Evolutionary conservation across 164 flowering plant species (phyloP).

Genomic region (Protea cynaroides): DNA sequence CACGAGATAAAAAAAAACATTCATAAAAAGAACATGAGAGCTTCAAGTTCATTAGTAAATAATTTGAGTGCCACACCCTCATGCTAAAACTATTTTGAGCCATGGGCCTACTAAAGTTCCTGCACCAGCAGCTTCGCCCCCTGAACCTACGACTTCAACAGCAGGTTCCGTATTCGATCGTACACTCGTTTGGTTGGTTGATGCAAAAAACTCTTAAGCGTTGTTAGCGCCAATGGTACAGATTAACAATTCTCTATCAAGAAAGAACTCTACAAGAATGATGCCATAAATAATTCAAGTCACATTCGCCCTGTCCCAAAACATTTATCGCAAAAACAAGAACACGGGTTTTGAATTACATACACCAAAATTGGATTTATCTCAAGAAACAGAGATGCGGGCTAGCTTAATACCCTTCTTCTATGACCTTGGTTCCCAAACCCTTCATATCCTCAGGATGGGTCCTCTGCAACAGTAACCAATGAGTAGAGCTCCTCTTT

Average conservation of each 20-base stretch:
- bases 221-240: background rate
- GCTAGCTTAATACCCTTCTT: constrained; percentile 20
- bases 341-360: background rate
- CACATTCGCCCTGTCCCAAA: background rate
- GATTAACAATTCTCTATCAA: background rate
- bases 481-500: constrained; percentile 52
- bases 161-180: too few relatives aligned
- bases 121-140: too few relatives aligned
- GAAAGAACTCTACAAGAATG: background rate
- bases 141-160: too few relatives aligned
- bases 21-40: too few relatives aligned
- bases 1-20: too few relatives aligned
- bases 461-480: constrained; percentile 46
- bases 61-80: too few relatives aligned
- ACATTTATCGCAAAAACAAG: background rate
- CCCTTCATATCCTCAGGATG: constrained; percentile 45
- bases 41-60: too few relatives aligned
- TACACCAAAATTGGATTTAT: background rate
- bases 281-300: background rate
- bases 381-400: background rate
- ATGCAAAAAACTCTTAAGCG: too few relatives aligned
- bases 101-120: too few relatives aligned
- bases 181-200: too few relatives aligned
- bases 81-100: too few relatives aligned
- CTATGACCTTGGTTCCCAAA: constrained; percentile 41